These are phyloP conservation scores for Scleromitrula shiraiana DNA, from an alignment of 2,329 filamentous ascomycete species.

Conservation along the genomic window DNA sequence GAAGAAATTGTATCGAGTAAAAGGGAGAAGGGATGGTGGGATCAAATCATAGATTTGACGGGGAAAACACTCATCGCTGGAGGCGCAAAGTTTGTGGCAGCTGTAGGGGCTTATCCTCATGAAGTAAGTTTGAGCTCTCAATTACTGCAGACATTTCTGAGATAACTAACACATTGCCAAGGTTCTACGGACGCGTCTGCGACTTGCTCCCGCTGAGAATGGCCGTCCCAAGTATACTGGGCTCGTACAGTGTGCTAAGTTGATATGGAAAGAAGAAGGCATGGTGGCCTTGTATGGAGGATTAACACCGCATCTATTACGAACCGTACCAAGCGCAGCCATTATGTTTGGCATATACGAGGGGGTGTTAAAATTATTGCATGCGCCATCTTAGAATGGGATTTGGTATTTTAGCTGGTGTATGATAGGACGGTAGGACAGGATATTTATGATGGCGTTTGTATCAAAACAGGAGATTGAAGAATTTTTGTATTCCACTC, in stretches of 20 bases:
- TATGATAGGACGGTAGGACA: conserved; percentile 5
- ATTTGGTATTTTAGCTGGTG: neutral
- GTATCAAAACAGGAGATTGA: conserved; percentile 10
- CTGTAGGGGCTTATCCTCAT: conserved; percentile 82
- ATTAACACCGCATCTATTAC: conserved; percentile 81
- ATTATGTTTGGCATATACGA: conserved; percentile 91
- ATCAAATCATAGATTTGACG: conserved; percentile 67
- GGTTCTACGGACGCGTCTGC: conserved; percentile 75
- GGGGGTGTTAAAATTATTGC: conserved; percentile 30
- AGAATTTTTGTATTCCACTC: conserved; percentile 1
- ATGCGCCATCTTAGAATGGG: conserved; percentile 21
- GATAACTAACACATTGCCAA: conserved; percentile 26
- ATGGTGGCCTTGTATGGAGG: conserved; percentile 82
- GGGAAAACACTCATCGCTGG: conserved; percentile 75
- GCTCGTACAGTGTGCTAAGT: conserved; percentile 77
- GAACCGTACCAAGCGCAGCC: conserved; percentile 83
- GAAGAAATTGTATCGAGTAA: conserved; percentile 49
- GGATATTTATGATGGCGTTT: conserved; percentile 16
- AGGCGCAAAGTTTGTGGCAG: conserved; percentile 76
- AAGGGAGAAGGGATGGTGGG: conserved; percentile 59
- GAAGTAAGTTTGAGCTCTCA: conserved; percentile 49
- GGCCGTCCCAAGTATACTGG: conserved; percentile 80
- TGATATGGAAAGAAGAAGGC: conserved; percentile 83
- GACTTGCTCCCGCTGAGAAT: conserved; percentile 70
- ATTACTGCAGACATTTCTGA: neutral